Base-by-base conservation (phyloP, 2,329 filamentous ascomycete species). In the Pseudogymnoascus sp. region DNA sequence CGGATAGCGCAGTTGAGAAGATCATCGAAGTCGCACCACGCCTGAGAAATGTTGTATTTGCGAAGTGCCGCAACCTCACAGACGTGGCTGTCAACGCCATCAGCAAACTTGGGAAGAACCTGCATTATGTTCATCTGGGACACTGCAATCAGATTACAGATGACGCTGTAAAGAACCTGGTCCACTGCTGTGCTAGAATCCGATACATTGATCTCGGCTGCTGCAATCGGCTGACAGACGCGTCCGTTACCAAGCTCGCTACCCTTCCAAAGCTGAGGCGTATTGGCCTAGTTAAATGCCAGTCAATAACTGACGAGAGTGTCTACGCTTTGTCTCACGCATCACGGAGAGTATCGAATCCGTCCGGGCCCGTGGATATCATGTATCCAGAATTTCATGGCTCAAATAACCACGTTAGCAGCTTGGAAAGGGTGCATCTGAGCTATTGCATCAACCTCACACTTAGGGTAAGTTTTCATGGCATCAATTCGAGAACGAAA, bases 141-240 rank as follows among this genome's bases (percentile, higher is more conserved):
- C 94, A 99, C 72, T 99, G 94, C 73, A 83, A 84, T 26, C 85
- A 92, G 52, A 92, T 99, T 69, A 96, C 92, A 0, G 94, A 99
- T 69, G 80, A 85, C 34, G 92, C 90, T 1, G 90, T 99, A 15
- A 88, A 89, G 67, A 85, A 85, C 60, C 79, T 99, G 30, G 90
- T 96, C 37, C 85, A 87, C 65, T 79, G 79, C 59, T 99, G 94
- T 77, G 97, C 92, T 69, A 84, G 94, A 21, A 97, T 99, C 65
- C 83, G 94, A 60, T 99, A 99, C 71, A 99, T 99, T 64, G 94
- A 99, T 71, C 77, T 99, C 41, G 94, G 94, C n/a, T 97, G 94
- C 75, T 99, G 94, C 73, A 83, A 82, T 12, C 86, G 90, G 66
- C 77, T 99, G 62, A 97, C 94, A 0, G 94, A 99, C 67, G 79